Percentiles rank a stretch among this genome's conserved stretches.
These are phyloP conservation scores for Exophiala phaeomuriformis DNA, from an alignment of 2,329 filamentous ascomycete genomes.

Conservation along the genomic window DNA sequence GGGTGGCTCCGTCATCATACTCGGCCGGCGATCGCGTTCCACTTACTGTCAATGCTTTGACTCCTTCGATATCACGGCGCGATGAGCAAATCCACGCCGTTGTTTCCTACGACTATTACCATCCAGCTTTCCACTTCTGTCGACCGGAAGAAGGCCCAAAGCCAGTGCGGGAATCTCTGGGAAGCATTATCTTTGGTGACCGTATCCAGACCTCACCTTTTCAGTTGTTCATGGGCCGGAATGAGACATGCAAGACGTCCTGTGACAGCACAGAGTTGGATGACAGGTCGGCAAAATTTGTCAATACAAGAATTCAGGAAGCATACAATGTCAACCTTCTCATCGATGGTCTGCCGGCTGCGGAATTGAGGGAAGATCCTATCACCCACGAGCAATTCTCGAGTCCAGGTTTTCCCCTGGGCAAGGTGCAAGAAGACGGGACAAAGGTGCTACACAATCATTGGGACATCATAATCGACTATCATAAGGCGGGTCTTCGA, in stretches of 20 bases:
- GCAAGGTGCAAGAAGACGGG: constrained; percentile 48
- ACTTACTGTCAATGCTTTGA: constrained; percentile 86
- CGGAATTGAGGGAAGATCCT: constrained; percentile 70
- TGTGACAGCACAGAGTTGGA: constrained; percentile 64
- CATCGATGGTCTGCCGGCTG: constrained; percentile 86
- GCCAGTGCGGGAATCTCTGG: constrained; percentile 78
- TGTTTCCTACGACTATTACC: constrained; percentile 94
- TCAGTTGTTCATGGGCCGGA: constrained; percentile 74
- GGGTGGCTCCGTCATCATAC: constrained; percentile 91
- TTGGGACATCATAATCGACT: constrained; percentile 89
- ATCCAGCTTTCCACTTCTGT: constrained; percentile 81
- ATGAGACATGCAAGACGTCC: constrained; percentile 78
- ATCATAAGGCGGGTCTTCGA: constrained; percentile 62
- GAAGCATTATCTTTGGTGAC: constrained; percentile 95
- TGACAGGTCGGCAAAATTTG: constrained; percentile 62
- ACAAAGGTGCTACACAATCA: constrained; percentile 76
- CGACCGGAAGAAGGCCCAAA: constrained; percentile 67
- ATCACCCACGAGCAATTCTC: constrained; percentile 74
- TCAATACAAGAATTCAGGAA: constrained; percentile 73
- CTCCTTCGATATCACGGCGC: constrained; percentile 67
- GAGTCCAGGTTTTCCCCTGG: constrained; percentile 82
- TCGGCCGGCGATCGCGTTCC: constrained; percentile 70
- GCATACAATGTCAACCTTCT: constrained; percentile 94
- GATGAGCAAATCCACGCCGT: constrained; percentile 85
- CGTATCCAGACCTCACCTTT: constrained; percentile 96